Conservation (phyloP, 768 basidiomycete genomes). For the Tubosaeta sp. region DNA sequence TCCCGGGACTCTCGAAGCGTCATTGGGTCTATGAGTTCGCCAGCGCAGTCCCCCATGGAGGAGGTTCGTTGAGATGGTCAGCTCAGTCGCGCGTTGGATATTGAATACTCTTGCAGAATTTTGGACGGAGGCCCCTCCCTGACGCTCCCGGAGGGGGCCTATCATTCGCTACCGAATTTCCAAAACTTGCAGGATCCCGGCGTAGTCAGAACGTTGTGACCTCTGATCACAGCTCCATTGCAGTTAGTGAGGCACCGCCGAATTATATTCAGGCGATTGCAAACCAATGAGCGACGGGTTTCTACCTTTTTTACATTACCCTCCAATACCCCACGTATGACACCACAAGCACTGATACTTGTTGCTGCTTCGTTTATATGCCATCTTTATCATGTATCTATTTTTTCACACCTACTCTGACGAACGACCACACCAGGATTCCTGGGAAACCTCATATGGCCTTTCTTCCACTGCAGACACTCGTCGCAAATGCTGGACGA, state of each 20-base stretch:
- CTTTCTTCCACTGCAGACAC: not conserved
- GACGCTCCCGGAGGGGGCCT: conserved; percentile 17
- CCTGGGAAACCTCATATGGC: not conserved
- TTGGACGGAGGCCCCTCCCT: conserved; percentile 20
- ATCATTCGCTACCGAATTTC: conserved; percentile 11
- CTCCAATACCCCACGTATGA: not conserved
- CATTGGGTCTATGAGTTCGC: conserved; percentile 1
- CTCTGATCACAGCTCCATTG: conserved; percentile 11
- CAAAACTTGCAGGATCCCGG: conserved; percentile 8
- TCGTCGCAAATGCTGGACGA: conserved; percentile 32
- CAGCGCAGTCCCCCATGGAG: conserved; percentile 4
- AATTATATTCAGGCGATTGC: conserved; percentile 21
- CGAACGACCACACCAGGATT: too few species aligned
- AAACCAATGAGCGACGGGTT: not conserved
- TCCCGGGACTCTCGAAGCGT: conserved; percentile 14
- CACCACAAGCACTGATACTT: not conserved
- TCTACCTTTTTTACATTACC: not conserved
- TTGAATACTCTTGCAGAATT: conserved; percentile 6
- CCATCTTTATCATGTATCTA: not conserved
- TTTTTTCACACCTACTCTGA: too few species aligned
- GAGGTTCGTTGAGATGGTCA: conserved; percentile 12
- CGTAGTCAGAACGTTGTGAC: conserved; percentile 3
- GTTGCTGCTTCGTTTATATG: not conserved
- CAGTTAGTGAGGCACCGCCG: conserved; percentile 18
- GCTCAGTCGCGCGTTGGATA: not conserved